These are phyloP conservation scores for Phalaenopsis equestris DNA, from an alignment of 106 monocot species.

Conservation along the genomic window DNA sequence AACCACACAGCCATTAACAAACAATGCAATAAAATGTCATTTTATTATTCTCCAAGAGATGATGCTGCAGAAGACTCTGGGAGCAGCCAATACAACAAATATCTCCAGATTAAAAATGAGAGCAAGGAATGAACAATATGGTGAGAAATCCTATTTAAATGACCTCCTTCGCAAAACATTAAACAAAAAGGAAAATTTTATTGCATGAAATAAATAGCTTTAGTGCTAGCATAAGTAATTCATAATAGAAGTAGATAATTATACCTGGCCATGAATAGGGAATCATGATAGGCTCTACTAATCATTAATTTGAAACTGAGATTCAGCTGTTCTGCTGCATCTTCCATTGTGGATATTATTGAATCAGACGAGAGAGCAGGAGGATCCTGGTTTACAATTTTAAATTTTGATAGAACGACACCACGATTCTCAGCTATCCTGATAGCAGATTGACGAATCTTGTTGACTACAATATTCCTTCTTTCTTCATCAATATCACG, in stretches of 20 bases:
- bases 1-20: not conserved
- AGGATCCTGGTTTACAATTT: constrained; percentile 88
- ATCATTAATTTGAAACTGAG: constrained; percentile 77
- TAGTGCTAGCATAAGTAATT: not conserved
- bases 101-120: not conserved
- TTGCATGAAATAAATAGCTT: constrained; percentile 1
- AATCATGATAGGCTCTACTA: constrained; percentile 98
- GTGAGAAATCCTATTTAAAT: not conserved
- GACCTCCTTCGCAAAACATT: not conserved
- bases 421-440: constrained; percentile 55
- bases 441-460: constrained; percentile 65
- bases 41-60: not conserved
- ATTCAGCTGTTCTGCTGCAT: constrained; percentile 50
- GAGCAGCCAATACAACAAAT: not conserved
- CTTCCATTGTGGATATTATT: constrained; percentile 56
- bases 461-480: constrained; percentile 64
- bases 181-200: not conserved
- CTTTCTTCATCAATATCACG: constrained; percentile 92
- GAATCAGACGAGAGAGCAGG: constrained; percentile 59
- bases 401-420: constrained; percentile 64
- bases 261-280: constrained; percentile 98
- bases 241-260: not conserved
- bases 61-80: not conserved
- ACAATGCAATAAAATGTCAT: not conserved
- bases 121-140: not conserved